A percentile compares a stretch with the other conserved stretches of the same genome.
phyloP scores from a whole-genome alignment of 495 filamentous ascomycete species.

The Xeromyces bisporus region DNA sequence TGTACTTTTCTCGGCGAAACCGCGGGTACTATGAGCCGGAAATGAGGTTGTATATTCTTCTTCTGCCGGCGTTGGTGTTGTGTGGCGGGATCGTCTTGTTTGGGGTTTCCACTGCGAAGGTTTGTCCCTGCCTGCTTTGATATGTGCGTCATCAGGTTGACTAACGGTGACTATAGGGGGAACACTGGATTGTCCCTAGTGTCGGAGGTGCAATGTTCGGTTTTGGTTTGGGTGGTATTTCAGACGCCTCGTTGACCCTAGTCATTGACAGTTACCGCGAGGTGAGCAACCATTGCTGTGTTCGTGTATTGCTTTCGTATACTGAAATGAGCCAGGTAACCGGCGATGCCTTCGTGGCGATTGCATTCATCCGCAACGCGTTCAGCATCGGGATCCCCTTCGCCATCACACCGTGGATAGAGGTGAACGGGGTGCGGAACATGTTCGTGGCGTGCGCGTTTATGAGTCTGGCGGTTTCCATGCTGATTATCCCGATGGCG shows the following conservation, averaged over 20 bases:
- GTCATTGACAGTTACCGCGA: conserved; percentile 22
- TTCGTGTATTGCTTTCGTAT: too few relatives aligned
- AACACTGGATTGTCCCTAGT: conserved; percentile 21
- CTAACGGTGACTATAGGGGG: conserved; percentile 8
- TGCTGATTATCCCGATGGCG: conserved; percentile 12
- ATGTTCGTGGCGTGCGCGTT: conserved; percentile 20
- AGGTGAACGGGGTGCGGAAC: conserved; percentile 11
- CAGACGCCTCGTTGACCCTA: conserved; percentile 17
- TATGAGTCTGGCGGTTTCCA: conserved; percentile 11
- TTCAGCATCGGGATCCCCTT: conserved; percentile 19
- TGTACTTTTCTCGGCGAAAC: conserved; percentile 20
- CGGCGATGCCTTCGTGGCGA: conserved; percentile 19
- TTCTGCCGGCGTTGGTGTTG: not conserved
- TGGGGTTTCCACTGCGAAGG: not conserved
- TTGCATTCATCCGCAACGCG: conserved; percentile 20
- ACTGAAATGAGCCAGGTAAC: conserved; percentile 11
- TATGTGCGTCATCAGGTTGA: too few relatives aligned
- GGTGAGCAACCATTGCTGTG: conserved; percentile 5
- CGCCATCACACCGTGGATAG: conserved; percentile 18
- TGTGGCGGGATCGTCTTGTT: conserved; percentile 1
- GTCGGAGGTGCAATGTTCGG: conserved; percentile 18
- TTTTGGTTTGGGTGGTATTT: conserved; percentile 19
- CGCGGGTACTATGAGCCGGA: conserved; percentile 28
- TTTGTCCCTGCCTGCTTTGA: too few relatives aligned
- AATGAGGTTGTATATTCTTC: conserved; percentile 22